Conservation (phyloP, 805 yeast species). For the Millerozyma acaciae region DNA sequence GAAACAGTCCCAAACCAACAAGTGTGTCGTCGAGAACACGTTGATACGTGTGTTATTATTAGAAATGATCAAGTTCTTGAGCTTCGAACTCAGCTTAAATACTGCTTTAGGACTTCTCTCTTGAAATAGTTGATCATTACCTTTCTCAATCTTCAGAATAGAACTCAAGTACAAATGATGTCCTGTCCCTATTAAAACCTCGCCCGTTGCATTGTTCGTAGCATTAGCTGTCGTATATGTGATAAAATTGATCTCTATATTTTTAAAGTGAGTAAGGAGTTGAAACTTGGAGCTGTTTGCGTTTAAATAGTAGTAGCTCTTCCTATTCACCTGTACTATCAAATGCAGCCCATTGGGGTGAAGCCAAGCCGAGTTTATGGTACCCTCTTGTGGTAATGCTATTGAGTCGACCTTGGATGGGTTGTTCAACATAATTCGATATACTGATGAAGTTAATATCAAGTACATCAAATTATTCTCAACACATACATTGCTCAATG, state of each 20-base stretch:
- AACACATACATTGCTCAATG: conserved; percentile 24
- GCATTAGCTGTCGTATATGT: conserved; percentile 16
- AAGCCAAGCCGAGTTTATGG: conserved; percentile 30
- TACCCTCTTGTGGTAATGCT: conserved; percentile 15
- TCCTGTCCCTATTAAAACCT: conserved; percentile 25
- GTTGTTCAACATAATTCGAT: conserved; percentile 30
- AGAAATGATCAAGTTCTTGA: conserved; percentile 3
- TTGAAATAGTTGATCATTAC: background rate
- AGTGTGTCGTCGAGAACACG: conserved; percentile 14
- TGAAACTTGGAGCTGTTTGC: conserved; percentile 29
- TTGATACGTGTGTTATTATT: conserved; percentile 22
- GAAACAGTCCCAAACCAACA: conserved; percentile 32
- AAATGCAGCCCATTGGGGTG: conserved; percentile 36
- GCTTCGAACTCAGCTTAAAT: background rate
- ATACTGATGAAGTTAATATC: conserved; percentile 16
- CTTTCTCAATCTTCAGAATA: background rate
- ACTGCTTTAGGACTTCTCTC: background rate
- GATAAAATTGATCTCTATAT: conserved; percentile 21
- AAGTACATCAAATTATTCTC: conserved; percentile 34
- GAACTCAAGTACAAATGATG: conserved; percentile 13
- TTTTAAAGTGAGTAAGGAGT: conserved; percentile 28
- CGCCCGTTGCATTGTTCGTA: conserved; percentile 19
- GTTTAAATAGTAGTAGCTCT: conserved; percentile 29
- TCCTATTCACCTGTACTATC: conserved; percentile 22
- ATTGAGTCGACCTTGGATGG: conserved; percentile 30